Conservation (phyloP, 257 asterid species). For the Solanum piurae region DNA sequence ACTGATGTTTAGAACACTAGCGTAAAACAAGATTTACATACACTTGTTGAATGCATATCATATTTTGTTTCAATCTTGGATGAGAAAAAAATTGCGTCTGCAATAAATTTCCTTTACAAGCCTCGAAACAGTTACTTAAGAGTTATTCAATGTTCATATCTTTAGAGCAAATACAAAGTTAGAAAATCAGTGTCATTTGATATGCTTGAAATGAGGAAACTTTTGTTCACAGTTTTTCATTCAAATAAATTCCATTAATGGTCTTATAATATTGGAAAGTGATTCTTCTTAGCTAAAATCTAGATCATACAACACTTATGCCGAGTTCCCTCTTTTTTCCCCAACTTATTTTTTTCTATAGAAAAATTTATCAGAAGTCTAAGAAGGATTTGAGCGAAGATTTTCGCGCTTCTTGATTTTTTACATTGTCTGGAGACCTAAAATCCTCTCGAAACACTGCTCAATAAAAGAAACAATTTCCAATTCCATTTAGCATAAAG, state of each 20-base stretch:
- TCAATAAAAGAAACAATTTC: neutral
- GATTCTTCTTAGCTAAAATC: too few relatives aligned
- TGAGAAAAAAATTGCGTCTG: too few relatives aligned
- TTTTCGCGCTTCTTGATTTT: too few relatives aligned
- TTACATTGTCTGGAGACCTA: neutral
- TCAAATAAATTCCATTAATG: neutral
- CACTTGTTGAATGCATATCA: too few relatives aligned
- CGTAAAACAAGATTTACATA: too few relatives aligned
- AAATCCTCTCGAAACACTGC: neutral
- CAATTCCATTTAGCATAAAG: too few relatives aligned
- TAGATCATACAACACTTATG: neutral
- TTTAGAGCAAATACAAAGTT: neutral
- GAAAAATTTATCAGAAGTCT: neutral
- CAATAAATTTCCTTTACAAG: too few relatives aligned
- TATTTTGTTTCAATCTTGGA: too few relatives aligned
- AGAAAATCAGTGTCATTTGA: neutral
- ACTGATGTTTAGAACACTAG: too few relatives aligned
- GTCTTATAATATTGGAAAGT: neutral
- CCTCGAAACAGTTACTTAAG: neutral
- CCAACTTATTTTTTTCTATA: too few relatives aligned
- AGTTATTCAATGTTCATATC: too few relatives aligned
- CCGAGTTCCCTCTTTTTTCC: neutral
- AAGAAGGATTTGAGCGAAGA: neutral
- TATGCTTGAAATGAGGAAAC: neutral
- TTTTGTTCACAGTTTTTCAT: neutral